phyloP scores from a whole-genome alignment of 2,329 filamentous ascomycete species.

The Neofusicoccum parvum region DNA sequence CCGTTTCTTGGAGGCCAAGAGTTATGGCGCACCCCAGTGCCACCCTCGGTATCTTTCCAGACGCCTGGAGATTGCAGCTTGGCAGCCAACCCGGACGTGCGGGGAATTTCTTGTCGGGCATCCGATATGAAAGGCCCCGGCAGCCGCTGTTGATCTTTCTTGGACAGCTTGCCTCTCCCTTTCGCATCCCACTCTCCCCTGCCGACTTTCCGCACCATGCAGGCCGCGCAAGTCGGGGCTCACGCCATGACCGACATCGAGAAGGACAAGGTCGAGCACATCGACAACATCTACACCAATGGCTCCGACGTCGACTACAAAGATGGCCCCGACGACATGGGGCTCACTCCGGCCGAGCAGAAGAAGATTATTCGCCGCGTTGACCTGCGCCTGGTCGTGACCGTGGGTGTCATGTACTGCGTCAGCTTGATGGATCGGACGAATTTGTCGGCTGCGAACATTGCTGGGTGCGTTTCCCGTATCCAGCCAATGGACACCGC shows the following conservation, averaged over 20 bases:
- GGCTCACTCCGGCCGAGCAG: conserved; percentile 64
- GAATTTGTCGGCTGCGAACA: conserved; percentile 71
- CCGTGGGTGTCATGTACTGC: conserved; percentile 66
- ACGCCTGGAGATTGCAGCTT: neutral
- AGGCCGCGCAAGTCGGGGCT: conserved; percentile 1
- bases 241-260: conserved; percentile 1
- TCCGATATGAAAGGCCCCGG: conserved; percentile 4
- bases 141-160: conserved; percentile 1
- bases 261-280: conserved; percentile 17
- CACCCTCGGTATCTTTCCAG: conserved; percentile 18
- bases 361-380: conserved; percentile 68
- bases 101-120: conserved; percentile 7
- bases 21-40: neutral
- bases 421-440: conserved; percentile 78
- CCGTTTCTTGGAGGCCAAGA: neutral
- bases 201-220: neutral
- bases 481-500: conserved; percentile 12
- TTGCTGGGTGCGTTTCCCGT: conserved; percentile 61
- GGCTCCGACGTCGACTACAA: conserved; percentile 12
- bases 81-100: neutral
- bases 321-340: conserved; percentile 21
- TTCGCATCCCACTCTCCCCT: neutral
- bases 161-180: neutral
- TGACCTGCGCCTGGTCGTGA: conserved; percentile 58
- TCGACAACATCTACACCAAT: conserved; percentile 12